These are phyloP conservation scores for Prunus campanulata DNA, from an alignment of 306 rosid species.

Conservation along the genomic window DNA sequence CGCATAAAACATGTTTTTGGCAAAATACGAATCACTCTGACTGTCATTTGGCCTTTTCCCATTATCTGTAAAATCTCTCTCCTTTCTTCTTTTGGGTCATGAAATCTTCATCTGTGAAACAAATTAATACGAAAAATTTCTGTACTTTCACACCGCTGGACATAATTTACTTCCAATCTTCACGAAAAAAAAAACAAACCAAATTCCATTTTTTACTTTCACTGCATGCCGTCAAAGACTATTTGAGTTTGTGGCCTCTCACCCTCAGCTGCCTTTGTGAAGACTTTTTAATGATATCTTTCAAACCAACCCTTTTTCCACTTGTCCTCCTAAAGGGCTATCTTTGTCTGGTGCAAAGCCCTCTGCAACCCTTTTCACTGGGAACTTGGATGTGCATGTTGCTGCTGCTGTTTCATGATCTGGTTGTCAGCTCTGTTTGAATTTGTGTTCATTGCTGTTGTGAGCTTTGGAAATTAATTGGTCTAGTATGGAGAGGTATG, in stretches of 20 bases:
- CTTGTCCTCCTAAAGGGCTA: background rate
- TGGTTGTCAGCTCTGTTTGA: background rate
- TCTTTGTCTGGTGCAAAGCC: too few species aligned
- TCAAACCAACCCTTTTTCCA: background rate
- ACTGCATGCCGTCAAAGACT: background rate
- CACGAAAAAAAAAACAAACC: too few species aligned
- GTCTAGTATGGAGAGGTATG: slow-evolving; percentile 68
- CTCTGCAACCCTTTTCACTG: background rate
- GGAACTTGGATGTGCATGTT: background rate
- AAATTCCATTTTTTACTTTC: background rate
- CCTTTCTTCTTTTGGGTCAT: too few species aligned
- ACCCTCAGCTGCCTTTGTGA: background rate
- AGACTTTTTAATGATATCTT: background rate
- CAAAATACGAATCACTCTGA: too few species aligned
- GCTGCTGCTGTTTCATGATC: background rate
- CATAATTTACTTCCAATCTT: too few species aligned
- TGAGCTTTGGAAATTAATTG: background rate
- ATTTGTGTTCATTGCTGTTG: background rate
- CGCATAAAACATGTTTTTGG: too few species aligned
- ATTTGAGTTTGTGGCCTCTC: background rate
- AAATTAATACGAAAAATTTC: too few species aligned
- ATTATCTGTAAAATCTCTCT: too few species aligned
- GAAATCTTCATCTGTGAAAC: too few species aligned
- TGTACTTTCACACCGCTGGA: too few species aligned
- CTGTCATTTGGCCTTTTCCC: too few species aligned